A percentile compares a stretch with the other conserved stretches of the same genome.
Evolutionary conservation across 2,329 filamentous ascomycete genomes (phyloP).

Genomic region (Trichoderma pleuroti): DNA sequence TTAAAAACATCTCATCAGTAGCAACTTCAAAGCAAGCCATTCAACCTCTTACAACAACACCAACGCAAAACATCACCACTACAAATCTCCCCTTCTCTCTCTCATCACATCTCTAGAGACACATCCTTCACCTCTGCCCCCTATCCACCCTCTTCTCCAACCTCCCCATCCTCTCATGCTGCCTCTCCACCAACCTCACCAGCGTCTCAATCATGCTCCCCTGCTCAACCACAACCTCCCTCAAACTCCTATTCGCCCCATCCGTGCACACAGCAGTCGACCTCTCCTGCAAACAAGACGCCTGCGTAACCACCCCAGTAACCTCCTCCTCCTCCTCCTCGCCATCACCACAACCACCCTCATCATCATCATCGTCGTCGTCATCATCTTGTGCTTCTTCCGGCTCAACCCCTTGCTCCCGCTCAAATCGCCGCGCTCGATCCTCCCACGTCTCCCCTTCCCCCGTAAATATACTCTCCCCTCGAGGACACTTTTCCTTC

Average conservation of each 20-base stretch:
- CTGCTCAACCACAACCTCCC: not conserved
- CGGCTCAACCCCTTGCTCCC: constrained; percentile 7
- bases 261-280: not conserved
- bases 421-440: not conserved
- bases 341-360: not conserved
- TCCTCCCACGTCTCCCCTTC: not conserved
- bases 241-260: not conserved
- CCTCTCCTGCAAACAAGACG: not conserved
- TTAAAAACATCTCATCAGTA: not conserved
- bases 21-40: not conserved
- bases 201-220: not conserved
- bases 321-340: not conserved
- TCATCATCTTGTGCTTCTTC: not conserved
- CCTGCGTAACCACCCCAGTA: not conserved
- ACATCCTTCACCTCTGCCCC: no score
- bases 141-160: not conserved
- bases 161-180: not conserved
- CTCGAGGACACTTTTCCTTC: not conserved
- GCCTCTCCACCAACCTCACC: not conserved
- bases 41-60: not conserved
- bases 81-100: no score
- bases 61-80: not conserved
- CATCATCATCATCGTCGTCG: not conserved
- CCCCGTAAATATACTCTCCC: not conserved
- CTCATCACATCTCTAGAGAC: no score